Conservation (phyloP, 139 green algal genomes). For the Coelastrella sp. region DNA sequence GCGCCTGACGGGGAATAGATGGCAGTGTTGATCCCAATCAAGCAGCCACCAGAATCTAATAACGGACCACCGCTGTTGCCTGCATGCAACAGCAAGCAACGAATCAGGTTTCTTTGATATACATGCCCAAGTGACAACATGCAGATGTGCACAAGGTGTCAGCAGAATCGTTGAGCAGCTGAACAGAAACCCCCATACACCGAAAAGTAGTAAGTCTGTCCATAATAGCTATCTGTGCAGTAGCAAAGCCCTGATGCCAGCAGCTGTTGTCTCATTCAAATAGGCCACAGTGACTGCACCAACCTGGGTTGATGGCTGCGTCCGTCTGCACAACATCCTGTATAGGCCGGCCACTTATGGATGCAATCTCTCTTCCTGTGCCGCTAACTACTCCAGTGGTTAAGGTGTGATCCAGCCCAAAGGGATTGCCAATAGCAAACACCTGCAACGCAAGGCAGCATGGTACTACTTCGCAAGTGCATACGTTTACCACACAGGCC, state of each 20-base stretch:
- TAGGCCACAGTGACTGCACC: not conserved
- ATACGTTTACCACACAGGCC: too few relatives aligned
- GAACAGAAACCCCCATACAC: too few relatives aligned
- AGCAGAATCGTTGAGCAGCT: too few relatives aligned
- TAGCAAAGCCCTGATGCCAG: too few relatives aligned
- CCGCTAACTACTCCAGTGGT: slow-evolving; percentile 79
- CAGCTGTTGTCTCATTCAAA: too few relatives aligned
- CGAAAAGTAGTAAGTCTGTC: too few relatives aligned
- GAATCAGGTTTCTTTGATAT: too few relatives aligned
- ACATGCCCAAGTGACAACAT: too few relatives aligned
- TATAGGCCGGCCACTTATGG: slow-evolving; percentile 75
- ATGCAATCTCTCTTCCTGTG: slow-evolving; percentile 86
- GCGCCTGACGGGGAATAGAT: slow-evolving; percentile 85
- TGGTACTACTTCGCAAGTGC: too few relatives aligned
- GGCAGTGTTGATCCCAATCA: slow-evolving; percentile 86
- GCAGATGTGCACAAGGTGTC: too few relatives aligned
- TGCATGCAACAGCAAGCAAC: not conserved
- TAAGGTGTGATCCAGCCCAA: slow-evolving; percentile 84
- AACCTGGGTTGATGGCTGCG: slow-evolving; percentile 88
- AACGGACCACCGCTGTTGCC: slow-evolving; percentile 74
- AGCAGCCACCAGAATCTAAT: slow-evolving; percentile 72
- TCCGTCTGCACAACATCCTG: slow-evolving; percentile 90
- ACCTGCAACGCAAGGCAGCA: slow-evolving; percentile 60
- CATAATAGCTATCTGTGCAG: too few relatives aligned
- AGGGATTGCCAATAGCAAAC: slow-evolving; percentile 93